Evolutionary conservation across 2,329 filamentous ascomycete genomes (phyloP).

Genomic region (Sordariomycetes sp.): DNA sequence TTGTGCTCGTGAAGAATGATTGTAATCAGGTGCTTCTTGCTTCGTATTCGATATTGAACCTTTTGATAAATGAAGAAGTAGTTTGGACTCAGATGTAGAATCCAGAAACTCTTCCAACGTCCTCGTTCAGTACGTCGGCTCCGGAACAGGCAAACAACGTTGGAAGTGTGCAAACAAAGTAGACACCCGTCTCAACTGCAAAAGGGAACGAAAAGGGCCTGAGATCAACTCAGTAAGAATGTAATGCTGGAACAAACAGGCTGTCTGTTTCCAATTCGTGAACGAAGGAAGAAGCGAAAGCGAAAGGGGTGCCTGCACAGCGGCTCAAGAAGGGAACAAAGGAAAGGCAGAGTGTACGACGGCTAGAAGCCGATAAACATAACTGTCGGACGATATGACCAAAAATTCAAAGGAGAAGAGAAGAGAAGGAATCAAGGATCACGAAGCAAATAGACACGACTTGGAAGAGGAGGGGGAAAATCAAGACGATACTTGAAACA

Average conservation of each 20-base stretch:
- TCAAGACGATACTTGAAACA: constrained; percentile 6
- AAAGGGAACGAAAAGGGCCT: constrained; percentile 26
- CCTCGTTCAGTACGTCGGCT: too few relatives aligned
- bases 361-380: not conserved
- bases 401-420: constrained; percentile 12
- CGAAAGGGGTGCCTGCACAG: constrained; percentile 3
- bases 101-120: too few relatives aligned
- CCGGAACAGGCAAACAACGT: too few relatives aligned
- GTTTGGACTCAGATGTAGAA: too few relatives aligned
- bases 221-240: constrained; percentile 58
- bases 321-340: constrained; percentile 7
- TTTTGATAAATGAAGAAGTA: not conserved
- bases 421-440: constrained; percentile 9
- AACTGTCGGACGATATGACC: not conserved
- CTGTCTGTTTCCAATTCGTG: constrained; percentile 12
- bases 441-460: not conserved
- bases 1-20: not conserved
- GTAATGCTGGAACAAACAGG: too few relatives aligned
- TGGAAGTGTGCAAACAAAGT: not conserved
- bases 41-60: not conserved
- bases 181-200: not conserved
- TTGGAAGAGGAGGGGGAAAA: not conserved
- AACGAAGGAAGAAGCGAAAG: constrained; percentile 9
- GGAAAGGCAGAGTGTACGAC: constrained; percentile 12
- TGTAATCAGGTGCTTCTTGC: not conserved